phyloP scores from a whole-genome alignment of 2,329 filamentous ascomycete species.

The Cercospora brassicicola region DNA sequence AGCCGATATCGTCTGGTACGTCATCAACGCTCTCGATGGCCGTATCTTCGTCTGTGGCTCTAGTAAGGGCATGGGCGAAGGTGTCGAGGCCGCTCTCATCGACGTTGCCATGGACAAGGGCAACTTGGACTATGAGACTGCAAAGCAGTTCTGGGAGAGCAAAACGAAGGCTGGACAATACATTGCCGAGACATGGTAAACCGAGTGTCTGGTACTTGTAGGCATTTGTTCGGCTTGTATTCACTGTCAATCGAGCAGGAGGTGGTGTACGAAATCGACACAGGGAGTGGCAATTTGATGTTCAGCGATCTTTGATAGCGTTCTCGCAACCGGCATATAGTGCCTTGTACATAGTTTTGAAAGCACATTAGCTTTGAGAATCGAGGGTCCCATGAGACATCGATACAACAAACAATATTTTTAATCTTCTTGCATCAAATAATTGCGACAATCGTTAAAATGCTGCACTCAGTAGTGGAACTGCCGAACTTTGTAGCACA shows the following conservation, averaged over 20 bases:
- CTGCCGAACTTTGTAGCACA: not conserved
- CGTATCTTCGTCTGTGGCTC: constrained; percentile 95
- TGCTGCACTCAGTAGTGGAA: not conserved
- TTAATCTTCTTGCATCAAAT: not conserved
- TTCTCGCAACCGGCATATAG: constrained; percentile 16
- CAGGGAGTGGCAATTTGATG: constrained; percentile 1
- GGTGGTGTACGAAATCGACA: not conserved
- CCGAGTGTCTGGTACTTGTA: not conserved
- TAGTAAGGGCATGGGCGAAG: constrained; percentile 95
- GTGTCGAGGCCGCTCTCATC: constrained; percentile 81
- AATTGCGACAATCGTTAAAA: too few relatives aligned
- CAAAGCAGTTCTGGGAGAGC: constrained; percentile 80
- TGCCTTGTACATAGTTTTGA: constrained; percentile 5
- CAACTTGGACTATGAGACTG: constrained; percentile 77
- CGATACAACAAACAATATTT: constrained; percentile 35
- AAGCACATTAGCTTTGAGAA: constrained; percentile 14
- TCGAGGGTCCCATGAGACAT: constrained; percentile 35
- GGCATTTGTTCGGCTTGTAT: not conserved
- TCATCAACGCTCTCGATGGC: constrained; percentile 93
- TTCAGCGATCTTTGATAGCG: constrained; percentile 19
- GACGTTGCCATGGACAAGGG: constrained; percentile 93
- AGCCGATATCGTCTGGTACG: constrained; percentile 96
- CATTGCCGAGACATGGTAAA: constrained; percentile 65
- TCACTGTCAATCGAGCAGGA: not conserved
- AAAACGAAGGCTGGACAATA: constrained; percentile 95